Conservation (phyloP, 257 asterid species). For the Solanum sejunctum region DNA sequence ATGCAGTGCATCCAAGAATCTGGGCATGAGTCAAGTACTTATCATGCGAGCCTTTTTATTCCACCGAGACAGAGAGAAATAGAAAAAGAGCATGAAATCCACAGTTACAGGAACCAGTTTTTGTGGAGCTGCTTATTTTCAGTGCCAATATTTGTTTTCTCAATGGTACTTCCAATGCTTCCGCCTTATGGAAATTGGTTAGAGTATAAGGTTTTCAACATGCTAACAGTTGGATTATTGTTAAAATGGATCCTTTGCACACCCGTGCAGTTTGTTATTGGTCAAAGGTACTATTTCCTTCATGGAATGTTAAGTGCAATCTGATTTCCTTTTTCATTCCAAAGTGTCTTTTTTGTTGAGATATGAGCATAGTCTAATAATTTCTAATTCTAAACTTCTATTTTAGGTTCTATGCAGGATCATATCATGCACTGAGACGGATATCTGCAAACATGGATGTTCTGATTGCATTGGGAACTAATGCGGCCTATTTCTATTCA, state of each 20-base stretch:
- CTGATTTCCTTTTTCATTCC: not conserved
- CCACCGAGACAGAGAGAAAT: slow-evolving; percentile 74
- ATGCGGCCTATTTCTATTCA: slow-evolving; percentile 93
- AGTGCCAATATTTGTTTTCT: slow-evolving; percentile 60
- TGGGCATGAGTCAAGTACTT: slow-evolving; percentile 39
- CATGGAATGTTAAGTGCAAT: not conserved
- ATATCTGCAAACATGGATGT: slow-evolving; percentile 97
- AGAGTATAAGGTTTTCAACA: slow-evolving; percentile 60
- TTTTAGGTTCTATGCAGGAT: slow-evolving; percentile 87
- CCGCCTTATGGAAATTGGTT: slow-evolving; percentile 94
- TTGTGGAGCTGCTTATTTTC: slow-evolving; percentile 86
- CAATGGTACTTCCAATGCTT: slow-evolving; percentile 95
- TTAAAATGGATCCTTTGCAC: slow-evolving; percentile 94
- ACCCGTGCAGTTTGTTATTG: slow-evolving; percentile 87
- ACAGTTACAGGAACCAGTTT: slow-evolving; percentile 58
- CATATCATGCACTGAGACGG: slow-evolving; percentile 79
- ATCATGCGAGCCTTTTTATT: slow-evolving; percentile 51
- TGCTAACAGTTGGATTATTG: slow-evolving; percentile 69
- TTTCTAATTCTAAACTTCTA: not conserved
- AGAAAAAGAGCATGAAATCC: slow-evolving; percentile 62
- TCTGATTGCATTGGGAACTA: slow-evolving; percentile 95
- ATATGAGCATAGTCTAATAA: not conserved
- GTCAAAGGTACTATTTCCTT: slow-evolving; percentile 52
- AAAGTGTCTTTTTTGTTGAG: not conserved
- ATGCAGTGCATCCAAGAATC: slow-evolving; percentile 60